Conservation (phyloP, 257 asterid genomes). For the Jasminum sambac region DNA sequence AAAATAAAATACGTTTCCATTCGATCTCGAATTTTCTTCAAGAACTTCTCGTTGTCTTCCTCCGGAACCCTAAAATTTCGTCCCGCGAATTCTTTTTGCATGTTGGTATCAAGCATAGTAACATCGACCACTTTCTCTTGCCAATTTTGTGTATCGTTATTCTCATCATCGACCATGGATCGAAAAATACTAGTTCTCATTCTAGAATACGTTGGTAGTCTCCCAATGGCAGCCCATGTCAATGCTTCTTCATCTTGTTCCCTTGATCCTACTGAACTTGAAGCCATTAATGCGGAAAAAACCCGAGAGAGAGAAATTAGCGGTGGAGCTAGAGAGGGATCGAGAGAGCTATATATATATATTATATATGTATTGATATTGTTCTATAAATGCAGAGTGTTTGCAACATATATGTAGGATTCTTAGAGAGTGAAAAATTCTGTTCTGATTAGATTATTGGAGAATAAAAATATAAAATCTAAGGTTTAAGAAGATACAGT, state of each 20-base stretch:
- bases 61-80: conserved; percentile 58
- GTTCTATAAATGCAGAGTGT: background rate
- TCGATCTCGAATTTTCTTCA: conserved; percentile 47
- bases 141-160: conserved; percentile 45
- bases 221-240: conserved; percentile 88
- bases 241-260: conserved; percentile 80
- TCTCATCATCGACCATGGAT: conserved; percentile 40
- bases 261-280: background rate
- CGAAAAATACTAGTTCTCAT: conserved; percentile 1
- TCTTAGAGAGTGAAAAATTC: background rate
- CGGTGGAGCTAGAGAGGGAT: no score
- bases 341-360: background rate
- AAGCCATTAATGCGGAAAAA: background rate
- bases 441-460: no score
- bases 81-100: conserved; percentile 47
- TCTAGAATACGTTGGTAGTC: conserved; percentile 61
- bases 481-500: background rate
- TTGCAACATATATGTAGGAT: background rate
- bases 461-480: no score
- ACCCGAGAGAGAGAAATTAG: background rate
- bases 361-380: background rate
- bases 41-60: conserved; percentile 69
- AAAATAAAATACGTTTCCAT: conserved; percentile 51
- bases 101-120: conserved; percentile 41
- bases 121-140: conserved; percentile 26